Percentiles rank a stretch among this genome's conserved stretches.
phyloP scores from a whole-genome alignment of 2,329 filamentous ascomycete genomes.

The Apiospora marii region DNA sequence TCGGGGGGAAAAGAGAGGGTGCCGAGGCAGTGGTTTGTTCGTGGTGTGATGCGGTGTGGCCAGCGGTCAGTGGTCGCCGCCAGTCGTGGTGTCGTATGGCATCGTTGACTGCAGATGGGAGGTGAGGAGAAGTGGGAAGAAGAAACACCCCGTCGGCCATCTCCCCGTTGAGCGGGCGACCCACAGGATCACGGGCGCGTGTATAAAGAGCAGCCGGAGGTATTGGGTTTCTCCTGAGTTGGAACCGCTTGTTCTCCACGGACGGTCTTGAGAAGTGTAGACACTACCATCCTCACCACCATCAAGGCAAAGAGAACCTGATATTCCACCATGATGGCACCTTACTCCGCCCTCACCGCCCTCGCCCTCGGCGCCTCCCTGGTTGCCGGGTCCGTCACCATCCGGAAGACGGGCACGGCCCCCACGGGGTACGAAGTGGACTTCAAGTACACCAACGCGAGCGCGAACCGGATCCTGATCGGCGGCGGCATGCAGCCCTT shows the following conservation, averaged over 20 bases:
- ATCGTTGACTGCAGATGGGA: constrained; percentile 9
- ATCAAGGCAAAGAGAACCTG: not conserved
- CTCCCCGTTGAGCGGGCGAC: not conserved
- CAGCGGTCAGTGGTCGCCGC: not conserved
- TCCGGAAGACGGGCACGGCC: constrained; percentile 23
- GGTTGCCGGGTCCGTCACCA: constrained; percentile 22
- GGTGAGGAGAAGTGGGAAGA: constrained; percentile 6
- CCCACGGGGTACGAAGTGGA: constrained; percentile 27
- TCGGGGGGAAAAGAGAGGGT: not conserved
- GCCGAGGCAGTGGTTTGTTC: not conserved
- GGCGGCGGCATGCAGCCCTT: constrained; percentile 38
- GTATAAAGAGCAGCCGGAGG: constrained; percentile 6
- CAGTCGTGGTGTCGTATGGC: not conserved
- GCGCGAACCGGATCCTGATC: constrained; percentile 28
- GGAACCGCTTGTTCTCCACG: not conserved
- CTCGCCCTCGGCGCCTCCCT: constrained; percentile 15
- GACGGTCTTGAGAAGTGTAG: not conserved
- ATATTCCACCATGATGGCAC: not conserved
- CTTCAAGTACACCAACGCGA: constrained; percentile 25
- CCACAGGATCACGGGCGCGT: not conserved
- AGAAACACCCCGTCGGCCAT: not conserved
- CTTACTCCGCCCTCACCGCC: not conserved
- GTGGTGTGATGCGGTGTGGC: not conserved
- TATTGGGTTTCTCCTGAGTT: not conserved
- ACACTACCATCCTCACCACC: not conserved